phyloP scores from a whole-genome alignment of 345 rosid species.

The Anastatica hierochuntica region DNA sequence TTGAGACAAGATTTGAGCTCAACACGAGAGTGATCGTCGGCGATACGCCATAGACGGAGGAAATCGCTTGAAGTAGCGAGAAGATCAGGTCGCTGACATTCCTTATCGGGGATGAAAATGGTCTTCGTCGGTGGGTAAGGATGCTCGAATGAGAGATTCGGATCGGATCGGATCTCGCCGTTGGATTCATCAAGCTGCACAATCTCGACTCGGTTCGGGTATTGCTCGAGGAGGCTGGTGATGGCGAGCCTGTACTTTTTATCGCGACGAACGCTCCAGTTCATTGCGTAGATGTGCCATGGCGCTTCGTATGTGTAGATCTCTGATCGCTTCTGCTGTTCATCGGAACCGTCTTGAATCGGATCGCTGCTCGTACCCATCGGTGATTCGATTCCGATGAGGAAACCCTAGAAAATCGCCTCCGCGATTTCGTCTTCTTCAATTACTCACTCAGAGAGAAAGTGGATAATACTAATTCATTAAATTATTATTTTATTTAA shows the following conservation, averaged over 20 bases:
- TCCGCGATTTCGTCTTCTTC: constrained; percentile 7
- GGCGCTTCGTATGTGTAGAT: constrained; percentile 96
- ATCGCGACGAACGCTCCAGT: constrained; percentile 99
- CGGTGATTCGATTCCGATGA: constrained; percentile 6
- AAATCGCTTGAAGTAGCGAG: constrained; percentile 89
- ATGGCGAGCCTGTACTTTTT: constrained; percentile 93
- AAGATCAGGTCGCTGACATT: constrained; percentile 79
- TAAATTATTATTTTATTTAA: not conserved
- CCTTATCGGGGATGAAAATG: constrained; percentile 89
- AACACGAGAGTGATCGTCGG: constrained; percentile 55
- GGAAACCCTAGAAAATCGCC: constrained; percentile 26
- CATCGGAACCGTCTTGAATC: constrained; percentile 69
- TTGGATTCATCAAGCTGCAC: constrained; percentile 94
- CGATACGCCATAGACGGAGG: constrained; percentile 84
- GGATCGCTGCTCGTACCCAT: constrained; percentile 81
- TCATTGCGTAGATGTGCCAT: constrained; percentile 98
- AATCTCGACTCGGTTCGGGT: constrained; percentile 71
- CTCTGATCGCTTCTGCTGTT: constrained; percentile 92
- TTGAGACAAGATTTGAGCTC: constrained; percentile 71
- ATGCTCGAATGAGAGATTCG: constrained; percentile 82
- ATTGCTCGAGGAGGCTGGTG: constrained; percentile 79
- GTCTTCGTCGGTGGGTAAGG: constrained; percentile 85
- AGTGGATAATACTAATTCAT: constrained; percentile 4
- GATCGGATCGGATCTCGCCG: constrained; percentile 89
- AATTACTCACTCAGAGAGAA: constrained; percentile 14